Evolutionary conservation across 1,139 yeast species (phyloP).

Genomic region (Groenewaldozyma auringiensis): DNA sequence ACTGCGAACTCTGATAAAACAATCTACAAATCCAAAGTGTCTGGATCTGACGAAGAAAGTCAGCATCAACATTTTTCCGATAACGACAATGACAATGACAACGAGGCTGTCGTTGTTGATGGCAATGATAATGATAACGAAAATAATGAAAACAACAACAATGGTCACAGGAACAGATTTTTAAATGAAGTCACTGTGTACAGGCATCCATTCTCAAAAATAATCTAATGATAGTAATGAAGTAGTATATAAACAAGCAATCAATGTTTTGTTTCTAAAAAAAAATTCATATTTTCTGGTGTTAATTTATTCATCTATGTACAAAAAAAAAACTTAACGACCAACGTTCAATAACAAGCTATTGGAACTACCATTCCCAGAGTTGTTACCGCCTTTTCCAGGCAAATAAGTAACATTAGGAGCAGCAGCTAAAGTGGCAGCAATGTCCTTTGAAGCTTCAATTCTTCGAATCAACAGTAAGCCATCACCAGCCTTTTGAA

Average conservation of each 20-base stretch:
- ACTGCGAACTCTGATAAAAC: neutral
- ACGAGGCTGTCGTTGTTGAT: neutral
- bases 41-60: neutral
- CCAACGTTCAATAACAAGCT: constrained; percentile 50
- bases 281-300: neutral
- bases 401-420: constrained; percentile 93
- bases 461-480: constrained; percentile 86
- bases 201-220: constrained; percentile 2
- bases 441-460: constrained; percentile 95
- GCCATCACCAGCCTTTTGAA: constrained; percentile 94
- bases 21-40: neutral
- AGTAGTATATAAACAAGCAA: neutral
- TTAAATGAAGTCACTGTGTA: neutral
- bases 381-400: constrained; percentile 24
- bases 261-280: too few relatives aligned
- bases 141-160: too few relatives aligned
- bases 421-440: constrained; percentile 73
- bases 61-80: neutral
- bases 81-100: neutral
- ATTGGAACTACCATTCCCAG: constrained; percentile 32
- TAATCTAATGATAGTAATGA: neutral
- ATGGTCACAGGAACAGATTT: neutral
- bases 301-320: constrained; percentile 4
- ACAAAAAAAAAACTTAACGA: constrained; percentile 32
- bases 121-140: neutral